Percentiles rank a stretch among this genome's conserved stretches.
Conservation (phyloP, 1,284 basidiomycete genomes). For the Earliella scabrosa region DNA sequence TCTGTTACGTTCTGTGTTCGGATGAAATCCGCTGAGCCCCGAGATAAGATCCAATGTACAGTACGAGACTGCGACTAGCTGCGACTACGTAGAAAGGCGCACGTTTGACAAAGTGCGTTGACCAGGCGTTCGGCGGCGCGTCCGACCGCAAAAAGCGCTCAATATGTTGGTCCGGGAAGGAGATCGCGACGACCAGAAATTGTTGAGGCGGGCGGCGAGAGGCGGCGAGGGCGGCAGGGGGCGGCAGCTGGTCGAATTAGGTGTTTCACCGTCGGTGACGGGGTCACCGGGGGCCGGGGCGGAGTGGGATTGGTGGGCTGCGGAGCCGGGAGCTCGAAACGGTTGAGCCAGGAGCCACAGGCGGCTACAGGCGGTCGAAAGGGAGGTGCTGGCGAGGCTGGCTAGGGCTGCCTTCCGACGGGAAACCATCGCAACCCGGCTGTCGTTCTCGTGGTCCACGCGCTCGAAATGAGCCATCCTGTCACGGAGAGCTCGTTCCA, state of each 20-base stretch:
- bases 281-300: not conserved
- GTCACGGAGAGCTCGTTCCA: too few relatives aligned
- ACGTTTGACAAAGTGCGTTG: conserved; percentile 1
- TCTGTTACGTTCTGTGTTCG: conserved; percentile 11
- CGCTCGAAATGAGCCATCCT: not conserved
- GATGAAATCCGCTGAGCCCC: conserved; percentile 8
- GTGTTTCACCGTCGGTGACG: not conserved
- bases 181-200: too few relatives aligned
- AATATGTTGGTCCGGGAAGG: too few relatives aligned
- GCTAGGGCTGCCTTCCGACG: too few relatives aligned
- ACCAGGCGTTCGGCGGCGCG: not conserved
- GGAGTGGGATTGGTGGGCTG: not conserved
- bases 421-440: conserved; percentile 1
- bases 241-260: not conserved
- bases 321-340: not conserved
- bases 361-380: too few relatives aligned
- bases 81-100: too few relatives aligned
- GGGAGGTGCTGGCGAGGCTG: too few relatives aligned
- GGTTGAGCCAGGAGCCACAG: not conserved
- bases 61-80: conserved; percentile 11
- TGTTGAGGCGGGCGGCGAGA: too few relatives aligned
- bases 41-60: conserved; percentile 24
- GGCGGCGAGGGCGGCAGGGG: too few relatives aligned
- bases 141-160: too few relatives aligned
- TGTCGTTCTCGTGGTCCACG: not conserved